These are phyloP conservation scores for Komagataella pastoris DNA, from an alignment of 805 yeast genomes.

Conservation along the genomic window DNA sequence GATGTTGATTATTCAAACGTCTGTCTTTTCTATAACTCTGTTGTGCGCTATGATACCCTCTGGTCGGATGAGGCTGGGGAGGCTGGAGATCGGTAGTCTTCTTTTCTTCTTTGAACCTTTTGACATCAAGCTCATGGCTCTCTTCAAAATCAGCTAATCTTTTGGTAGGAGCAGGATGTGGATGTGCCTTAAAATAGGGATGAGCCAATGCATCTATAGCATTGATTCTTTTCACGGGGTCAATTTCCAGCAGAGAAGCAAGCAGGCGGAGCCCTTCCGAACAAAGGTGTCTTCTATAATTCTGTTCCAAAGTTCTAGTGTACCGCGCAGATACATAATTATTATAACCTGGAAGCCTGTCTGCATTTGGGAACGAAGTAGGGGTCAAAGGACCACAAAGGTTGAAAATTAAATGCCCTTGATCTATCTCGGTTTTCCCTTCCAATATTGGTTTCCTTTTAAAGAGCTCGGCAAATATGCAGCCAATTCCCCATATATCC, in stretches of 20 bases:
- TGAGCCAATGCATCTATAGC: constrained; percentile 70
- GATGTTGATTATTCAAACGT: neutral
- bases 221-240: constrained; percentile 64
- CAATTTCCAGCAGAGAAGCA: constrained; percentile 45
- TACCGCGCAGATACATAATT: constrained; percentile 18
- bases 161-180: constrained; percentile 42
- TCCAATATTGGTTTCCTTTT: constrained; percentile 70
- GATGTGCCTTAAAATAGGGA: constrained; percentile 52
- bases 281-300: constrained; percentile 30
- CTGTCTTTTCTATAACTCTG: neutral
- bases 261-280: constrained; percentile 42
- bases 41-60: neutral
- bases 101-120: constrained; percentile 33
- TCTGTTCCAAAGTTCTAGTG: constrained; percentile 28
- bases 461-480: constrained; percentile 88
- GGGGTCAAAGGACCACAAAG: constrained; percentile 70
- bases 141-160: constrained; percentile 65
- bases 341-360: constrained; percentile 41
- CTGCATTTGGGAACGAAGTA: constrained; percentile 47
- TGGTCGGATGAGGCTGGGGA: neutral
- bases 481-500: constrained; percentile 96
- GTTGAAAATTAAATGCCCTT: constrained; percentile 68
- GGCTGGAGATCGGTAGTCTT: neutral
- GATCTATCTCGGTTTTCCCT: constrained; percentile 81
- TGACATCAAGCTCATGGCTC: constrained; percentile 79